Base-by-base conservation (phyloP, 805 yeast genomes). In the Zygotorulaspora florentina region DNA sequence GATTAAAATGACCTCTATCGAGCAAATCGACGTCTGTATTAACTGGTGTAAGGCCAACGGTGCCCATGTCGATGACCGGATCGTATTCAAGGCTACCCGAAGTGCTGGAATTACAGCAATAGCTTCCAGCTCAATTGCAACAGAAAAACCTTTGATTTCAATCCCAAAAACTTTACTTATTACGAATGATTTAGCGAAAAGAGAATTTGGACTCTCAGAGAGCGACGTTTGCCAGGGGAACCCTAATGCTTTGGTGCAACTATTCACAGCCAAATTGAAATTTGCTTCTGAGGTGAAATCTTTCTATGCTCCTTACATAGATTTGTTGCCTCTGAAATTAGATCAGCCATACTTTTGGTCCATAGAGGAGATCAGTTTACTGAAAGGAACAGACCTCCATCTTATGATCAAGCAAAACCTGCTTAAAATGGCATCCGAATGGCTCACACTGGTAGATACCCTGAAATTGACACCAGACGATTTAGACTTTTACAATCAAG, bases 311-410 rank as follows among this genome's bases (percentile, higher is more conserved):
- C 75, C 80, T 2, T 82, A 81, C 52, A 58, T 82, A 31, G 65
- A 73, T 34, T 58, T 68, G 11, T 61, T 82, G 15, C 85, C 87
- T 2, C 29, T 63, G 4, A 65, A 69, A 5, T 71, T 79, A 16
- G 72, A 73, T n/a, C 70, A 81, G 9, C 95, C 96, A 1, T 75
- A 77, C 43, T 79, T 77, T 52, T 89, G 90, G 88, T 67, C 67
- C 27, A 58, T 71, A 0, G 67, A 65, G 2, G 86, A 83, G 35
- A 69, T 77, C 43, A 61, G 66, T 4, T 58, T 73, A 28, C 61
- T 89, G 9, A 68, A 72, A 35, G 90, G 90, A 0, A 83, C 96
- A 0, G 90, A 88, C 59, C 70, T 87, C 20, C 76, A 74, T n/a
- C 67, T 74, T 35, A 73, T 82, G 1, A 60, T 83, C 28, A 70